Percentiles rank a stretch among this genome's conserved stretches.
Conservation (phyloP, 192 early-diverging fungal species). For the Coemansia sp. region DNA sequence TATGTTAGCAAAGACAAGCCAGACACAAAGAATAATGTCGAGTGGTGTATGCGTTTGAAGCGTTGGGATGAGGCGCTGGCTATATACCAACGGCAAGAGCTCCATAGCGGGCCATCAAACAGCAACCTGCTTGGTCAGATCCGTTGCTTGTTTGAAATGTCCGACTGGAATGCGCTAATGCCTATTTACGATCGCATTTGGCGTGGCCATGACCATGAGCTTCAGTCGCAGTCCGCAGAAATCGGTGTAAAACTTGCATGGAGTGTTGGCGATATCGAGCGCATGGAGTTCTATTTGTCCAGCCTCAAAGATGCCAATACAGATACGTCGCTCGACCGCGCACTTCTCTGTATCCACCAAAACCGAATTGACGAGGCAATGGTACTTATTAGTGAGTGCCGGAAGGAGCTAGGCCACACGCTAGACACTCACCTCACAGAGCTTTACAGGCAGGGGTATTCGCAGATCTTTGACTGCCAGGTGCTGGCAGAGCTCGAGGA, state of each 20-base stretch:
- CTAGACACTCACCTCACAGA: constrained; percentile 82
- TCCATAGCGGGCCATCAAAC: constrained; percentile 11
- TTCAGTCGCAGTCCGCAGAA: constrained; percentile 74
- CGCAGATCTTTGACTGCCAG: constrained; percentile 82
- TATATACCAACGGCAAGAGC: constrained; percentile 75
- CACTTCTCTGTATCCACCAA: constrained; percentile 81
- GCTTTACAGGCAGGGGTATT: constrained; percentile 89
- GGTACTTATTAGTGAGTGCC: constrained; percentile 74
- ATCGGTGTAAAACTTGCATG: constrained; percentile 88
- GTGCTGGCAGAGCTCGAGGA: constrained; percentile 98
- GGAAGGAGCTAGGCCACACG: constrained; percentile 83
- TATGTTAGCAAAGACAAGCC: constrained; percentile 73
- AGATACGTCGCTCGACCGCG: constrained; percentile 82
- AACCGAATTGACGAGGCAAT: constrained; percentile 75
- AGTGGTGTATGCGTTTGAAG: constrained; percentile 91
- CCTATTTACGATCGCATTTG: constrained; percentile 73
- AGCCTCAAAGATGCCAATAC: constrained; percentile 62
- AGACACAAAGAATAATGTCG: constrained; percentile 78
- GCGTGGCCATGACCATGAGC: constrained; percentile 60
- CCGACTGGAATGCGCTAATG: constrained; percentile 86
- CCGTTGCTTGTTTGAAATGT: constrained; percentile 87
- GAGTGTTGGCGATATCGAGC: constrained; percentile 83
- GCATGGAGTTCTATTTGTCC: constrained; percentile 89
- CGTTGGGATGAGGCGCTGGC: constrained; percentile 90
- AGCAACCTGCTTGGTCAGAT: constrained; percentile 77